Evolutionary conservation across 2,329 filamentous ascomycete species (phyloP).

Genomic region (Xylaria sp.): DNA sequence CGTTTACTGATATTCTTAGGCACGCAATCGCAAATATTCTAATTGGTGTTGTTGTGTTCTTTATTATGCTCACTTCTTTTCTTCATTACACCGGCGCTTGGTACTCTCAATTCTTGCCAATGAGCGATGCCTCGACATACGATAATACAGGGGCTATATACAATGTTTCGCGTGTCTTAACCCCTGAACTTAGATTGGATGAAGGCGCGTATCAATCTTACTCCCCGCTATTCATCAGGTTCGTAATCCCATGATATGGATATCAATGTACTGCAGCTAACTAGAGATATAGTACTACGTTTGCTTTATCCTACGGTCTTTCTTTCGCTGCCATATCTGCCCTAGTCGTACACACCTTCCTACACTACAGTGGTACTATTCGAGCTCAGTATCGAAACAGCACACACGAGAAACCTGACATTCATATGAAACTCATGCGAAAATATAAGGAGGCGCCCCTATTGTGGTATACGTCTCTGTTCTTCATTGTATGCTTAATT

Average conservation of each 20-base stretch:
- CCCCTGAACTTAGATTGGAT: slow-evolving; percentile 70
- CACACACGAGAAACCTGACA: slow-evolving; percentile 69
- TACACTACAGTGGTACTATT: slow-evolving; percentile 75
- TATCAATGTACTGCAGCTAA: slow-evolving; percentile 17
- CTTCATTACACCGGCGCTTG: slow-evolving; percentile 75
- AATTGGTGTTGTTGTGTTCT: slow-evolving; percentile 74
- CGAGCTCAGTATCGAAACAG: slow-evolving; percentile 71
- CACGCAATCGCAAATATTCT: slow-evolving; percentile 79
- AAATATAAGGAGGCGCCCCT: slow-evolving; percentile 72
- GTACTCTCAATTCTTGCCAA: slow-evolving; percentile 73
- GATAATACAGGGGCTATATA: slow-evolving; percentile 75
- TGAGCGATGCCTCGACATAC: slow-evolving; percentile 76
- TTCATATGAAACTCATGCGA: slow-evolving; percentile 71
- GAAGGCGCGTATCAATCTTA: slow-evolving; percentile 73
- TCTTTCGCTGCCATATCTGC: slow-evolving; percentile 78
- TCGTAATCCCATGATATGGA: slow-evolving; percentile 18
- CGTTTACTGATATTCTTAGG: slow-evolving; percentile 52
- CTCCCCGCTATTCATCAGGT: slow-evolving; percentile 74
- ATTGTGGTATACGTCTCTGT: slow-evolving; percentile 72
- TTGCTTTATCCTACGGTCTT: slow-evolving; percentile 75
- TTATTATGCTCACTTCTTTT: slow-evolving; percentile 66
- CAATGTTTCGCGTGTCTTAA: slow-evolving; percentile 73
- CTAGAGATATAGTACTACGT: slow-evolving; percentile 68
- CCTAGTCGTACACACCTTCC: slow-evolving; percentile 73
- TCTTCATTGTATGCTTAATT: slow-evolving; percentile 59